phyloP scores from a whole-genome alignment of 768 basidiomycete genomes.

The Pleurotus giganteus region DNA sequence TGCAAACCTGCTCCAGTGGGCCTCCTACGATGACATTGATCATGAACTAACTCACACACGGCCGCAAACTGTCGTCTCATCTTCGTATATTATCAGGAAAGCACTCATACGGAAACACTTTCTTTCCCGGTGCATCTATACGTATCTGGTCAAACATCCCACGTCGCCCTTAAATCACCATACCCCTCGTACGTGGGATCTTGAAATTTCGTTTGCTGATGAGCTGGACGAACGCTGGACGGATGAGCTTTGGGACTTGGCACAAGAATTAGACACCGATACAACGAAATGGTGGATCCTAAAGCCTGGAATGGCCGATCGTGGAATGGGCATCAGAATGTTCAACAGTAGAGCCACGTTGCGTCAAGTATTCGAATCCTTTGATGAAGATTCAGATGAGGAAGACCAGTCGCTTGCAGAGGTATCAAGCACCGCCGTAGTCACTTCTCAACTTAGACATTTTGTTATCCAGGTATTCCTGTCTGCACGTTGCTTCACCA shows the following conservation, averaged over 20 bases:
- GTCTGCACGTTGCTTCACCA: constrained; percentile 10
- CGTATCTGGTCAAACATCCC: constrained; percentile 71
- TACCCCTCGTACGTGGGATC: constrained; percentile 74
- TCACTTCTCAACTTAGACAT: constrained; percentile 86
- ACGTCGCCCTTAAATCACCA: constrained; percentile 51
- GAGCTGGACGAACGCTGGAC: constrained; percentile 92
- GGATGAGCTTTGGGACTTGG: constrained; percentile 92
- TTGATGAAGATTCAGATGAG: constrained; percentile 62
- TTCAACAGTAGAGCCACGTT: constrained; percentile 79
- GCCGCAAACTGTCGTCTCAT: constrained; percentile 58
- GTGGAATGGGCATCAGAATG: constrained; percentile 91
- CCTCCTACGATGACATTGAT: constrained; percentile 83
- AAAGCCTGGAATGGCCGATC: constrained; percentile 97
- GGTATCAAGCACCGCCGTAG: constrained; percentile 51
- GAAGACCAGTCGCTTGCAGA: constrained; percentile 32
- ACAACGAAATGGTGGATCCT: constrained; percentile 82
- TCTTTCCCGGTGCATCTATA: constrained; percentile 70
- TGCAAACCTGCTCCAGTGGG: constrained; percentile 64
- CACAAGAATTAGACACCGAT: constrained; percentile 48
- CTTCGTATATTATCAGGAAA: constrained; percentile 88
- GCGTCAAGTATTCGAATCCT: constrained; percentile 73
- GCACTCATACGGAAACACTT: constrained; percentile 94
- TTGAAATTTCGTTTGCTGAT: constrained; percentile 88
- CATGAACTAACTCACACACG: constrained; percentile 65
- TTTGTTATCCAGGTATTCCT: constrained; percentile 87